phyloP scores from a whole-genome alignment of 2,329 filamentous ascomycete species.

The Sordariomycetes sp. region DNA sequence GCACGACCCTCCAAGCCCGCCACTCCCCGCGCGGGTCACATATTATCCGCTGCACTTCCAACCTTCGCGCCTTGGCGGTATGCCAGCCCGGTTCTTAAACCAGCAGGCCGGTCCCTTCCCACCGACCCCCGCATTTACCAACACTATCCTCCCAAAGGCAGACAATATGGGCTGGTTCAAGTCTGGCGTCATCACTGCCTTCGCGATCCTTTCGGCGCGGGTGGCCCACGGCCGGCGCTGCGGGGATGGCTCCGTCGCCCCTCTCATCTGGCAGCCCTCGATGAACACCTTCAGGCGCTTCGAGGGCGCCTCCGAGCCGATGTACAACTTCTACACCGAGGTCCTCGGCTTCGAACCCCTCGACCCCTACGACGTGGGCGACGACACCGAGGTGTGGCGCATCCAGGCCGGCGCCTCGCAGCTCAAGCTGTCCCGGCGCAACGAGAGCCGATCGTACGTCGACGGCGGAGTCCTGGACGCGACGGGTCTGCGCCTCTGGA shows the following conservation, averaged over 20 bases:
- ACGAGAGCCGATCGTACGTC: neutral
- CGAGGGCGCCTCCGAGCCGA: neutral
- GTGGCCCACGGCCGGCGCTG: neutral
- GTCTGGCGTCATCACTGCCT: neutral
- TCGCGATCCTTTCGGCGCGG: neutral
- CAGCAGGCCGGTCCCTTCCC: no score
- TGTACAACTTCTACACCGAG: conserved; percentile 1
- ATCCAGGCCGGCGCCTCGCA: conserved; percentile 1
- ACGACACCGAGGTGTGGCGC: conserved; percentile 1
- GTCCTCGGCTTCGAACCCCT: conserved; percentile 1
- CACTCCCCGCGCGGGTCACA: no score
- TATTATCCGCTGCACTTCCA: no score
- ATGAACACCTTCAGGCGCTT: conserved; percentile 2
- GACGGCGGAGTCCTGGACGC: neutral
- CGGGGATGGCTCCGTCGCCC: neutral
- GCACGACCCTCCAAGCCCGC: no score
- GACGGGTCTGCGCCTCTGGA: neutral
- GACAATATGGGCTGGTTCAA: no score
- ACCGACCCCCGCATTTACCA: no score
- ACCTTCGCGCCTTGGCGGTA: no score
- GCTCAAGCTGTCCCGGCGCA: neutral
- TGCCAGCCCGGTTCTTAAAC: no score
- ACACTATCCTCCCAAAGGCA: no score
- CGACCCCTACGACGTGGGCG: conserved; percentile 1
- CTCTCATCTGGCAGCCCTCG: neutral